A percentile compares a stretch with the other conserved stretches of the same genome.
Conservation (phyloP, 768 basidiomycete species). For the Russula foetens region DNA sequence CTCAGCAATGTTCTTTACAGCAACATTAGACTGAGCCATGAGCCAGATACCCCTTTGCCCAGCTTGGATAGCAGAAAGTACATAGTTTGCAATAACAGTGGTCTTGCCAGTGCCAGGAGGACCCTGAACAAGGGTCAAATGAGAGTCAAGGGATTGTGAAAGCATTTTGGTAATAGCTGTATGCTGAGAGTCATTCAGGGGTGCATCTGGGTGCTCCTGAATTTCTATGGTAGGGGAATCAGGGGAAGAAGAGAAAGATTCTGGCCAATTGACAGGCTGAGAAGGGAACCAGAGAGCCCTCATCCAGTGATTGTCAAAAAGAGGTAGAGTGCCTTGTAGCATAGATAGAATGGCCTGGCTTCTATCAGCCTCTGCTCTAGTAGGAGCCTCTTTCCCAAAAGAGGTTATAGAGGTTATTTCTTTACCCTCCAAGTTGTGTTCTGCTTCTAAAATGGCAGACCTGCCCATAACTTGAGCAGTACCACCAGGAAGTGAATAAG, state of each 20-base stretch:
- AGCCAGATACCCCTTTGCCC: constrained; percentile 55
- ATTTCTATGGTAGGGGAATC: constrained; percentile 19
- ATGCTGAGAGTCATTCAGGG: constrained; percentile 34
- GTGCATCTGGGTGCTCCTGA: constrained; percentile 22
- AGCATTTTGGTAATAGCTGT: constrained; percentile 34
- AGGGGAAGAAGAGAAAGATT: constrained; percentile 22
- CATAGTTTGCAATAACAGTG: constrained; percentile 29
- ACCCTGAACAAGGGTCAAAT: constrained; percentile 30
- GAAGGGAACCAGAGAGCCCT: constrained; percentile 29
- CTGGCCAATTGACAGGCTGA: constrained; percentile 32
- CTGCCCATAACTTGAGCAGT: constrained; percentile 17
- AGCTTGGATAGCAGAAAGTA: constrained; percentile 24
- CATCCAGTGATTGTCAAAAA: constrained; percentile 33
- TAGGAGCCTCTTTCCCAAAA: constrained; percentile 48
- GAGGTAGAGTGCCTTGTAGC: constrained; percentile 29
- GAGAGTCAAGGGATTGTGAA: constrained; percentile 25
- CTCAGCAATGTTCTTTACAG: constrained; percentile 85
- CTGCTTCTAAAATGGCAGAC: constrained; percentile 22
- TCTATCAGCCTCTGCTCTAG: constrained; percentile 46
- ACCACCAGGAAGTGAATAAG: constrained; percentile 22
- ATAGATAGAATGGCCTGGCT: constrained; percentile 25
- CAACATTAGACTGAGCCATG: constrained; percentile 79
- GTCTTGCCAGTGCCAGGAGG: constrained; percentile 30
- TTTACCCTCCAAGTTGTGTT: constrained; percentile 27
- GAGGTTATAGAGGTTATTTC: constrained; percentile 34